Base-by-base conservation (phyloP, 805 yeast species). In the Yarrowia alimentaria region DNA sequence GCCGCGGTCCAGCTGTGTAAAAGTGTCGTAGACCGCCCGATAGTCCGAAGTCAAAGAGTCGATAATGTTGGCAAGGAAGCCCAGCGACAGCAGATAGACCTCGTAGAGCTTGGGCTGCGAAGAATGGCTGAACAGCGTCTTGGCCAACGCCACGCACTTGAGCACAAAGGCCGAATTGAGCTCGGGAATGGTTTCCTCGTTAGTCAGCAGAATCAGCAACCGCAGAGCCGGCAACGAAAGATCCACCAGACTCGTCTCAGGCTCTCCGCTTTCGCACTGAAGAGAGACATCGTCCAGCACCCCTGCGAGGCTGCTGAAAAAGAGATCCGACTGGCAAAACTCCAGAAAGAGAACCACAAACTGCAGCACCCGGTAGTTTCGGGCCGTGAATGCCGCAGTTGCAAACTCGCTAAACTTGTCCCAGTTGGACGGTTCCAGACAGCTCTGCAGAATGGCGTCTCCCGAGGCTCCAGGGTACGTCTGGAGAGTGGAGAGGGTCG, bases 401-500 rank as follows among this genome's bases (percentile, higher is more conserved):
- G 47, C 47, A 28, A 40, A 40, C 18, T 10, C n/a, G 6, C 19
- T 6, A 17, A 40, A 40, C 25, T 19, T 40, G 4, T 26, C 33
- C 47, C 47, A 40, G 25, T 40, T 40, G 13, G 7, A 10, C 1
- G 47, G 47, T 19, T 13, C 18, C 13, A 40, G n/a, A 19, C 47
- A 40, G 5, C 33, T 24, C 18, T 28, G 18, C 20, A 40, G 6
- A 19, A 40, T 28, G 2, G 33, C 11, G 13, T 25, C 28, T 19
- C 20, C 50, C 9, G 50, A 30, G 6, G 50, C 37, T 10, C 50
- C 50, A 9, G 50, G 50, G 50, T 43, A 43, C 4, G 50, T 43
- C 17, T 43, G 50, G 6, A 43, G 37, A 4, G 50, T 43, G 12
- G 38, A 30, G 4, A 43, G 16, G 2, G 50, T 43, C 1, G 50